These are phyloP conservation scores for Royoungia palumana DNA, from an alignment of 768 basidiomycete species.

Conservation along the genomic window DNA sequence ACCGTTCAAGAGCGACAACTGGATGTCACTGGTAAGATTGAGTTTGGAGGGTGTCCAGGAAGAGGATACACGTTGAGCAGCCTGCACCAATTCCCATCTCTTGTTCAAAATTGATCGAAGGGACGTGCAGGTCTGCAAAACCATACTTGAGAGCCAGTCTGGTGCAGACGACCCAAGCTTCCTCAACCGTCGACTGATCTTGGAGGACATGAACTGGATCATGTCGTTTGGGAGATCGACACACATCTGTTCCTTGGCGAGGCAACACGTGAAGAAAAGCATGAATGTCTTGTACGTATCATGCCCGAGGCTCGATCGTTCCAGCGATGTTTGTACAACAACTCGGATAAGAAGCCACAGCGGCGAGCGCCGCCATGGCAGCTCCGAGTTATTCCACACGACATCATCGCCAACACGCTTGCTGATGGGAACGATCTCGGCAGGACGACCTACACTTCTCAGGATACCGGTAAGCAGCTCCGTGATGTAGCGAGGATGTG, in stretches of 20 bases:
- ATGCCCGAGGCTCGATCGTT: constrained; percentile 2
- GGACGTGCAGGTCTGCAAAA: constrained; percentile 30
- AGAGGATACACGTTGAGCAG: constrained; percentile 20
- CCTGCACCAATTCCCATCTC: constrained; percentile 35
- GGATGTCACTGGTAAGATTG: constrained; percentile 29
- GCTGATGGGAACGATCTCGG: constrained; percentile 20
- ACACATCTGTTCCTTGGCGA: constrained; percentile 21
- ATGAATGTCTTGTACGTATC: constrained; percentile 48
- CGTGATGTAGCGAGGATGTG: constrained; percentile 44
- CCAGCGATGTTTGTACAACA: constrained; percentile 31
- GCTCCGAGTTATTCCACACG: constrained; percentile 10
- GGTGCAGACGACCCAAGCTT: constrained; percentile 26
- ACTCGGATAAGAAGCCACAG: constrained; percentile 38
- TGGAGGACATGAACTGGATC: constrained; percentile 28
- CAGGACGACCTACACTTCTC: constrained; percentile 28
- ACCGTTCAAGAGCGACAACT: constrained; percentile 32
- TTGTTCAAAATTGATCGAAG: constrained; percentile 22
- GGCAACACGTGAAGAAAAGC: constrained; percentile 35
- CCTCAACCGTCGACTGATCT: constrained; percentile 23
- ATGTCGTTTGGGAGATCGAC: constrained; percentile 21
- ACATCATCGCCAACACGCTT: constrained; percentile 35
- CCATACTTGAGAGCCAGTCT: constrained; percentile 36
- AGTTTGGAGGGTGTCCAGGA: constrained; percentile 30
- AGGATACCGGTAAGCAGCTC: constrained; percentile 45
- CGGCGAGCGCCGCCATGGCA: constrained; percentile 36